Base-by-base conservation (phyloP, 306 rosid species). In the Inga oerstediana region DNA sequence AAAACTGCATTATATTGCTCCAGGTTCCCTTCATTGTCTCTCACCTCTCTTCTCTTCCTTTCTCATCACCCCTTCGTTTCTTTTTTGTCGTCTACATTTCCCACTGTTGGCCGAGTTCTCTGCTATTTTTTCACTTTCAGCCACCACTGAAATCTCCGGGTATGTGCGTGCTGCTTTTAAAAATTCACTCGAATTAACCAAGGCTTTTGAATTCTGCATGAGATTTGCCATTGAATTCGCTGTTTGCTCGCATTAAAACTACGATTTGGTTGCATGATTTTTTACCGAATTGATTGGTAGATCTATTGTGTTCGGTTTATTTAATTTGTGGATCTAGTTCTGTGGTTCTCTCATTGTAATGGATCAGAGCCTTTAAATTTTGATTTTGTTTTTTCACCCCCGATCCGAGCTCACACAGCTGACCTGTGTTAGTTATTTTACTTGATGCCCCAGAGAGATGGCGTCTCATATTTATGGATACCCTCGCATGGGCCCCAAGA, bases 401-500 rank as follows among this genome's bases (percentile, higher is more conserved):
- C 20, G 30, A 5, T 39, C 43, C 43, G 43, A 39, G 43, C 43
- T 39, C 8, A 39, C 8, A 79, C 2, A 30, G 20, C 45, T 78
- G 65, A 83, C 37, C 45, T 83, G 77, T 66, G 68, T 65, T 82
- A 75, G 32, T 43, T 45, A 41, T 52, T 74, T 84, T 86, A 80
- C 45, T 44, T 72, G 61, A 67, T 74, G 52, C 1, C 65, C 39
- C 91, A 92, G 92, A 88, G 82, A 19, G 76, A 94, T 94, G 98
- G 98, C 92, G 39, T 94, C 98, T 10, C 98, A 94, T 81, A 90
- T 94, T 79, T 95, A 92, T 79, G 98, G 98, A 89, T 94, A 94
- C 76, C 98, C 98, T 16, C 96, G 98, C 34, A 79, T 94, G 98
- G 98, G 98, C 81, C 98, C 97, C 76, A 94, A 94, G 90, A 94